Evolutionary conservation across 495 filamentous ascomycete genomes (phyloP).

Genomic region (Symbiotaphrina buchneri): DNA sequence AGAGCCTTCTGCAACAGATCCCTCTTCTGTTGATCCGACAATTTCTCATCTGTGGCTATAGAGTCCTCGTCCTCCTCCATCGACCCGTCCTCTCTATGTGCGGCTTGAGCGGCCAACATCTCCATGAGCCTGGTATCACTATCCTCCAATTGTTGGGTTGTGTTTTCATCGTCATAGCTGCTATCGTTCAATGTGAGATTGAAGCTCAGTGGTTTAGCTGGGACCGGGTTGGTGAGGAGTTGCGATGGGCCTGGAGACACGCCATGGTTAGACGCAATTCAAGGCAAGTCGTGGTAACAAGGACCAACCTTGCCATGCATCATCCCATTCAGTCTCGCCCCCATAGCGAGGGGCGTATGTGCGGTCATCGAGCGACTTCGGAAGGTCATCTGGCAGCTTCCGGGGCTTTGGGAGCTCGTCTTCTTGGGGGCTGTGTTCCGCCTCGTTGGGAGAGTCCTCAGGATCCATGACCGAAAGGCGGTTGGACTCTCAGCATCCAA

Average conservation of each 20-base stretch:
- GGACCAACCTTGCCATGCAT: slow-evolving; percentile 83
- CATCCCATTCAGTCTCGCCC: slow-evolving; percentile 87
- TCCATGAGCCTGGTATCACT: slow-evolving; percentile 77
- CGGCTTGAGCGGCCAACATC: slow-evolving; percentile 88
- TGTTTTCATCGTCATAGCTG: slow-evolving; percentile 34
- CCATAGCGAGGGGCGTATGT: slow-evolving; percentile 32
- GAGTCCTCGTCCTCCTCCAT: slow-evolving; percentile 57
- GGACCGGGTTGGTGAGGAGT: slow-evolving; percentile 67
- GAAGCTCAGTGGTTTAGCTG: slow-evolving; percentile 65
- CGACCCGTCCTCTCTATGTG: slow-evolving; percentile 48
- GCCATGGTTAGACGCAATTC: background rate
- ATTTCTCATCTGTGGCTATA: slow-evolving; percentile 46
- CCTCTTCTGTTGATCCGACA: slow-evolving; percentile 57
- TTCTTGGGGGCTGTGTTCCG: background rate
- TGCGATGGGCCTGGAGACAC: slow-evolving; percentile 67
- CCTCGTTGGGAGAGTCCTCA: slow-evolving; percentile 1
- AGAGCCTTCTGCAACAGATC: slow-evolving; percentile 64
- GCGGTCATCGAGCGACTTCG: slow-evolving; percentile 76
- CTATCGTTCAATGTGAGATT: slow-evolving; percentile 64
- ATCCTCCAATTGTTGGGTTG: slow-evolving; percentile 43
- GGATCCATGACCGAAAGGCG: too few relatives aligned
- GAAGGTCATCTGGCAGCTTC: slow-evolving; percentile 64
- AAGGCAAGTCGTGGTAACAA: background rate
- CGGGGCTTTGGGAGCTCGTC: slow-evolving; percentile 13
- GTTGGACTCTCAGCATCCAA: too few relatives aligned